These are phyloP conservation scores for Tylopilus felleus DNA, from an alignment of 768 basidiomycete genomes.

Conservation along the genomic window DNA sequence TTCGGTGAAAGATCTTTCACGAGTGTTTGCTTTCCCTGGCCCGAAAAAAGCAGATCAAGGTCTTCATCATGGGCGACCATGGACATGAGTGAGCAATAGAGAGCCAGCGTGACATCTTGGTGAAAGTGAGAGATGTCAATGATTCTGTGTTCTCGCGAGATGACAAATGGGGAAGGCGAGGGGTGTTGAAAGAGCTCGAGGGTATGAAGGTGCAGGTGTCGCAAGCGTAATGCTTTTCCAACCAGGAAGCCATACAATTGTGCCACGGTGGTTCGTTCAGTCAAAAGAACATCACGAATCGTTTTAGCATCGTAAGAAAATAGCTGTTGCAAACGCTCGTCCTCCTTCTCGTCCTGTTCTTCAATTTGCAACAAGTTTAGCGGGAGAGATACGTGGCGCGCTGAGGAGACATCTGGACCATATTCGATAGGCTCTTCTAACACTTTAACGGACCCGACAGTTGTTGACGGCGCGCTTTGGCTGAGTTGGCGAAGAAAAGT, in stretches of 20 bases:
- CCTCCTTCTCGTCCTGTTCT: slow-evolving; percentile 38
- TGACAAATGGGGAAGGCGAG: slow-evolving; percentile 40
- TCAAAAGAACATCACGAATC: slow-evolving; percentile 60
- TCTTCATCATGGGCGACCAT: slow-evolving; percentile 54
- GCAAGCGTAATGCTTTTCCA: slow-evolving; percentile 62
- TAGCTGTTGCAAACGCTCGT: slow-evolving; percentile 50
- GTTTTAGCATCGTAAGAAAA: slow-evolving; percentile 51
- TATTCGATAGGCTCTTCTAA: slow-evolving; percentile 56
- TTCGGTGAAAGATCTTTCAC: slow-evolving; percentile 52
- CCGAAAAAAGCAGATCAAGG: slow-evolving; percentile 50
- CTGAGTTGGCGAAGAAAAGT: slow-evolving; percentile 56
- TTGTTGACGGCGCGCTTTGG: slow-evolving; percentile 31
- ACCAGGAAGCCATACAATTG: slow-evolving; percentile 74
- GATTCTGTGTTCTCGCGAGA: slow-evolving; percentile 54
- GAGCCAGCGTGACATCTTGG: slow-evolving; percentile 60
- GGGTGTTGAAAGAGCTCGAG: slow-evolving; percentile 45
- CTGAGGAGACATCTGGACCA: slow-evolving; percentile 40
- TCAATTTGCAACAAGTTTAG: slow-evolving; percentile 48
- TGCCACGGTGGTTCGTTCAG: slow-evolving; percentile 65
- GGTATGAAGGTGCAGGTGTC: slow-evolving; percentile 57
- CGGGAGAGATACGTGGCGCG: slow-evolving; percentile 34
- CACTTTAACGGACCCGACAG: slow-evolving; percentile 40
- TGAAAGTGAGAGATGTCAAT: slow-evolving; percentile 58
- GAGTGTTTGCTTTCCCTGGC: slow-evolving; percentile 44
- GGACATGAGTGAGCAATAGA: slow-evolving; percentile 64